Evolutionary conservation across 257 asterid species (phyloP), one percentile per base, ranked within the genome.

Genomic region (Nicotiana attenuata): DNA sequence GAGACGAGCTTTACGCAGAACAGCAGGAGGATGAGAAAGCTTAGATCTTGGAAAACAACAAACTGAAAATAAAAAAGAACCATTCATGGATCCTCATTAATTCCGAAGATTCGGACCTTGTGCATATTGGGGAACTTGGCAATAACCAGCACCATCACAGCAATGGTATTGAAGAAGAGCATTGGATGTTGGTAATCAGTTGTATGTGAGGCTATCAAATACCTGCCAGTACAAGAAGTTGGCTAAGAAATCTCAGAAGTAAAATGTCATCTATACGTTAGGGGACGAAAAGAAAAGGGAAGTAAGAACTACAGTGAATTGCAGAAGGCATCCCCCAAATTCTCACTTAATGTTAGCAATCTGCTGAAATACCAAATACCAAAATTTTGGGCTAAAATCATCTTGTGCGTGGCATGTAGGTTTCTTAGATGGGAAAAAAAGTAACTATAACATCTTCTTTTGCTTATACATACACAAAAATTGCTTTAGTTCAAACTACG

Each of bases 61-160:
- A 76, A 81, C 80, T 35, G 33, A 38, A 78, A 65, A 73, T 59
- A 63, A 57, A 76, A 59, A 38, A 81, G 41, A 35, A 76, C 81
- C 68, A 50, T 71, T 91, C 90, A 92, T 87, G 81, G 90, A 60
- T 93, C 98, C 47, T 90, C 94, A 24, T 93, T 93, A 17, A 93
- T 93, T 81, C 98, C 98, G 13, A 93, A 92, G 83, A 93, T 93
- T 55, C 98, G 94, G 65, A 93, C 98, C 87, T 91, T 93, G 92
- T 93, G 98, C 98, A 93, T 93, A 77, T 92, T 88, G 1, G 98
- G 98, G 87, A 93, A 93, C 92, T 93, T 93, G 50, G 98, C 98
- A 52, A 93, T 65, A 24, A 92, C 98, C 63, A 93, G 88, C 76
- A 93, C 90, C 13, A 90, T 81, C 83, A 93, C 98, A 52, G 94